Evolutionary conservation across 2,329 filamentous ascomycete genomes (phyloP), one percentile per base, ranked within the genome.

Genomic region (Madurella mycetomatis): DNA sequence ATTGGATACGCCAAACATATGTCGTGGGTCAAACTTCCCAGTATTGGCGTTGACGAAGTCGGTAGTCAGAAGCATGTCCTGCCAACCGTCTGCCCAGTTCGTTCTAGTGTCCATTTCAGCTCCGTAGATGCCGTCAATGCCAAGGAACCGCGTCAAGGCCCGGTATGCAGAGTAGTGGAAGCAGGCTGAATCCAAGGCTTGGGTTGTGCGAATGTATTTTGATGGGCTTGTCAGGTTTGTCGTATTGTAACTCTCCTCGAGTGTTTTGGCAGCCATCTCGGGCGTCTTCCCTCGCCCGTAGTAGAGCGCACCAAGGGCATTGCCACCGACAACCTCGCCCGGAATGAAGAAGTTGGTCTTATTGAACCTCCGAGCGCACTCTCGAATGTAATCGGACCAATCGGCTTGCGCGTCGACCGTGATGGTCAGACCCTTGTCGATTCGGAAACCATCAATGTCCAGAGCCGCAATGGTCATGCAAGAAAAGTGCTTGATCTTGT

Each of bases 321-420:
- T 83, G 41, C 81, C 82, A 59, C 79, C 79, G 25, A 82, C 82
- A 47, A 86, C 81, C 67, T 86, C 83, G 42, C 83, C 83, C 1
- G 81, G 76, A 9, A 85, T 72, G 65, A 85, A 83, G 65, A 86
- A 86, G 62, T 86, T 86, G 1, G 78, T 64, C 64, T 86, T 86
- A 41, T 81, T 80, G 46, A 79, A 71, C n/a, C 69, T 66, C 11
- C 72, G 67, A 13, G 83, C 83, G 65, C 83, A 86, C 39, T 77
- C 70, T 41, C 83, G 73, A 58, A 84, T 77, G 15, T 76, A 72
- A 17, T 74, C 70, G n/a, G 80, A 81, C 65, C 81, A 85, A 45
- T 81, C 77, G 13, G 75, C 81, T 55, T 82, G 73, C 2, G 81
- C 76, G 63, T 85, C 83, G 8, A 84, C 75, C 0, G 83, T 84